These are phyloP conservation scores for Cruciata laevipes DNA, from an alignment of 257 asterid genomes.

Conservation along the genomic window DNA sequence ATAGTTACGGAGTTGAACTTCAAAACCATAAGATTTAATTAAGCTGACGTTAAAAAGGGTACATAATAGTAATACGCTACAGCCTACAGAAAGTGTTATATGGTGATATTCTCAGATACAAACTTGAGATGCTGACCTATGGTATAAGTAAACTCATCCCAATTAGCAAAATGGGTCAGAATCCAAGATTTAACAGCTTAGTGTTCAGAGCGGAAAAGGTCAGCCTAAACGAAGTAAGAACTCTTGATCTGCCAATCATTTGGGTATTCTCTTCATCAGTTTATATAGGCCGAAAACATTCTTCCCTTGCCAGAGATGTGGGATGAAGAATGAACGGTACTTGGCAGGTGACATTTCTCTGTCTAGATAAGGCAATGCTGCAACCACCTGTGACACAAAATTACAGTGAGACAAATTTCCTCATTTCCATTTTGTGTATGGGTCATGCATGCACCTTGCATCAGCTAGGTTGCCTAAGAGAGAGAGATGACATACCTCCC, in stretches of 20 bases:
- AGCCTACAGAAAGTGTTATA: no score
- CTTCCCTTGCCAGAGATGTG: conserved; percentile 72
- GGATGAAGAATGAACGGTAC: conserved; percentile 84
- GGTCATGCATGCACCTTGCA: not conserved
- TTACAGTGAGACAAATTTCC: conserved; percentile 11
- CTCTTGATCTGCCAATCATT: conserved; percentile 23
- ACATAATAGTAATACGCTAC: no score
- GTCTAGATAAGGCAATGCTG: conserved; percentile 83
- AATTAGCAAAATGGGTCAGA: conserved; percentile 2
- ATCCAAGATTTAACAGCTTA: not conserved
- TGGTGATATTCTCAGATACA: not conserved
- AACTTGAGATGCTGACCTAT: not conserved
- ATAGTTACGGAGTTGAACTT: not conserved
- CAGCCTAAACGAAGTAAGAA: conserved; percentile 1
- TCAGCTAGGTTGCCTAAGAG: not conserved
- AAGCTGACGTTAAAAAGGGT: no score
- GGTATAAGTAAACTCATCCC: not conserved
- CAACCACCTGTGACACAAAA: conserved; percentile 52
- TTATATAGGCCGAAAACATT: conserved; percentile 90
- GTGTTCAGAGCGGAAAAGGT: not conserved
- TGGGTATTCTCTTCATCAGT: conserved; percentile 62
- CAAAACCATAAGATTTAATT: no score
- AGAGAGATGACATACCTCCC: conserved; percentile 67
- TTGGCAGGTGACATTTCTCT: conserved; percentile 86
- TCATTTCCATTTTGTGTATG: no score